Evolutionary conservation across 305 asterid genomes (phyloP).

Genomic region (Ilex paraguariensis): DNA sequence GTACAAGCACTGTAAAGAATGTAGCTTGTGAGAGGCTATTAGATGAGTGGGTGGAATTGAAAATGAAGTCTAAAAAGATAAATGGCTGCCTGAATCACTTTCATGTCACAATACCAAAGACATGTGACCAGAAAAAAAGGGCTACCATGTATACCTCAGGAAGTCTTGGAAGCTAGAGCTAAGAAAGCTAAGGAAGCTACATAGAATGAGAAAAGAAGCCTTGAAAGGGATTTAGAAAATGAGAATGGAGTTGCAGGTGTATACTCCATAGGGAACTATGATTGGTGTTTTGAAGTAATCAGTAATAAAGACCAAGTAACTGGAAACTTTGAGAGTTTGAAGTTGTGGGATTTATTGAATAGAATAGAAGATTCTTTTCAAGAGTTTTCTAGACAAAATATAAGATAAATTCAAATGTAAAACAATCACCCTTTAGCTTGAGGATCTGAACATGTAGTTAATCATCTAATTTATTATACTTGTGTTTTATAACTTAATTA

Average conservation of each 20-base stretch:
- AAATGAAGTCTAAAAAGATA: conserved; percentile 84
- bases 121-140: conserved; percentile 81
- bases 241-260: conserved; percentile 99
- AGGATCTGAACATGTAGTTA: too few relatives aligned
- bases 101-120: conserved; percentile 88
- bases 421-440: too few relatives aligned
- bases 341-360: too few relatives aligned
- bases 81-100: conserved; percentile 82
- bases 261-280: too few relatives aligned
- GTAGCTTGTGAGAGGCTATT: conserved; percentile 87
- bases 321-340: too few relatives aligned
- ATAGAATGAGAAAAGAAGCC: conserved; percentile 60
- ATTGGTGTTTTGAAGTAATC: too few relatives aligned
- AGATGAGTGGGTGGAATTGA: conserved; percentile 84
- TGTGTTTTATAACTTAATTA: too few relatives aligned
- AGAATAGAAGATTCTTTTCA: too few relatives aligned
- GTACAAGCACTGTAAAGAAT: conserved; percentile 76
- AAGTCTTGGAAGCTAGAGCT: conserved; percentile 74
- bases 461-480: too few relatives aligned
- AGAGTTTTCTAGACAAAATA: too few relatives aligned
- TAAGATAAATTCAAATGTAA: too few relatives aligned
- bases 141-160: conserved; percentile 71
- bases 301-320: too few relatives aligned
- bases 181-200: conserved; percentile 51
- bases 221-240: conserved; percentile 82